Base-by-base conservation (phyloP, 78 protist genomes). In the Dictyostelium brefeldianum region DNA sequence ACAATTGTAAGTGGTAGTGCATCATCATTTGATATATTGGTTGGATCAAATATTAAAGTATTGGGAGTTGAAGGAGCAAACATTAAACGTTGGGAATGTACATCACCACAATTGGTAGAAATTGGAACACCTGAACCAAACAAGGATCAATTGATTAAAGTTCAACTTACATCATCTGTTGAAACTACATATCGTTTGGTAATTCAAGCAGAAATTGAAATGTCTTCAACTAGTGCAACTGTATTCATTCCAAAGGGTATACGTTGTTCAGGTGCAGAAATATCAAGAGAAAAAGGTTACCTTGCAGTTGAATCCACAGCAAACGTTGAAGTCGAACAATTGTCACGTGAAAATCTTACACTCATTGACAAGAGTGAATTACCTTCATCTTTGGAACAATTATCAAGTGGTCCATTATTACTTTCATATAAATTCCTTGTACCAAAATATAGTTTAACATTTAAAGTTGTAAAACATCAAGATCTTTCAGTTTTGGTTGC, bases 1-100 rank as follows among this genome's bases (percentile, higher is more conserved):
- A 15, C 50, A 18, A 67, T 87, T 0, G 84, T 87, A 8, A 22
- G 54, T 77, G 93, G 93, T 22, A 74, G 84, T 74, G 27, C 65
- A 4, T 87, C 93, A 64, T 77, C 85, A 62, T 74, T 87, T 14
- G 93, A 87, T 43, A 29, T 87, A 6, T 46, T 59, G 4, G 43
- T 87, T 27, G 57, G 78, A 31, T 46, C 50, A 20, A 74, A 50
- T 64, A 29, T 74, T 10, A 74, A 77, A 36, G 79, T 87, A 27
- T 78, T 77, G 1, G 62, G 83, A 17, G 73, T 87, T 15, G 84
- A 87, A 14, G 93, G 93, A 20, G 0, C 2, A 10, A 78, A 50
- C 12, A 87, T 87, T 31, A 87, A 87, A 74, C 79, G 80, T 47
- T 87, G 93, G 93, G 93, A 87, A 8, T 87, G 93, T 25, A 31